Base-by-base conservation (phyloP, 495 filamentous ascomycete genomes). In the Aspergillus heteromorphus region DNA sequence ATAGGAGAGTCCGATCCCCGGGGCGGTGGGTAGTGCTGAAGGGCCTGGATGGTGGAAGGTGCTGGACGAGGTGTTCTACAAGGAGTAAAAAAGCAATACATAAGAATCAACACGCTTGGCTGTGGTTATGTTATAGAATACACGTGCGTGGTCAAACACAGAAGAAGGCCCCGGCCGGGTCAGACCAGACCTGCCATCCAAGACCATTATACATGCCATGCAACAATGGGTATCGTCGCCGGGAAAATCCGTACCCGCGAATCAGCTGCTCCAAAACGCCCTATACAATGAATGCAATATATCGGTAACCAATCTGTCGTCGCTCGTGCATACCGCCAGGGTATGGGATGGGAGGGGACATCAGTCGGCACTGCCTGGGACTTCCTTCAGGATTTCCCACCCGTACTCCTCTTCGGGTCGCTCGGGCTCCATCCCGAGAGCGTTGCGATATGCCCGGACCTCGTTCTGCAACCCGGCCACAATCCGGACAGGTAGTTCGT, bases 61-160 rank as follows among this genome's bases (percentile, higher is more conserved):
- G 0, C 56, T 88, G 48, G 83, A 88, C 57, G 86, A 89, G 62
- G 87, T 89, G 7, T 90, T 89, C 63, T 85, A 85, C 64, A 73
- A 63, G 11, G 69, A 81, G 16, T 83, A 54, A 72, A 42, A 8
- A 7, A 2, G 16, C n/a, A 4, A 9, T 2, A 34, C 30, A 13
- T 10, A 34, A 34, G 30, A 34, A 34, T 34, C n/a, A 34, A 34
- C 30, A 34, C 30, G 30, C 7, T 7, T 30, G 9, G 23, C 23
- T 27, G 23, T 27, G 23, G 1, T 38, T 4, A n/a, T 14, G n/a
- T 38, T 38, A 38, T 38, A 38, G 23, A 38, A n/a, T 38, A 38
- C 34, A 38, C n/a, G 34, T n/a, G 34, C 34, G 3, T n/a, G 34
- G 11, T n/a, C 34, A n/a, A 38, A n/a, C 34, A 38, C 34, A 38